phyloP scores from a whole-genome alignment of 257 asterid genomes.

The Sherardia arvensis region DNA sequence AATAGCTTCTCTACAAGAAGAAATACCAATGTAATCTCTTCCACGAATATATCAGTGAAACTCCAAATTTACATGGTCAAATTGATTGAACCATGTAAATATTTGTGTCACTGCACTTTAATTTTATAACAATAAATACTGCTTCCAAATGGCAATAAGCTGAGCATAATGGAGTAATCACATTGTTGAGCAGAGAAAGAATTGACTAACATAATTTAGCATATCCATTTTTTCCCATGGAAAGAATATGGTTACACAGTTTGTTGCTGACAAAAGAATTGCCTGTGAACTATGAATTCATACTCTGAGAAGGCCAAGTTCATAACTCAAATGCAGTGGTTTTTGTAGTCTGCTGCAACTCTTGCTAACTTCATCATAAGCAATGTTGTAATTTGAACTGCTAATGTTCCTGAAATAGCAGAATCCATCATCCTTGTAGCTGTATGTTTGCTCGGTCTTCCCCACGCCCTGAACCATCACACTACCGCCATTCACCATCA shows the following conservation, averaged over 20 bases:
- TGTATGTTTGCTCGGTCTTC: conserved; percentile 48
- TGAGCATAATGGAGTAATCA: not conserved
- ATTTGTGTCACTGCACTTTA: too few relatives aligned
- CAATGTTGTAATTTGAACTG: conserved; percentile 63
- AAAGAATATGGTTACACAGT: not conserved
- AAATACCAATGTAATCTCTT: too few relatives aligned
- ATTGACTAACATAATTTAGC: not conserved
- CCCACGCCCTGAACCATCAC: conserved; percentile 43
- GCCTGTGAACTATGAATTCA: not conserved
- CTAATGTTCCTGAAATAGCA: conserved; percentile 60
- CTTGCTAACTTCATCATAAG: conserved; percentile 37
- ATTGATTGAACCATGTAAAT: too few relatives aligned
- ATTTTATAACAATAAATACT: too few relatives aligned
- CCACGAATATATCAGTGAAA: too few relatives aligned
- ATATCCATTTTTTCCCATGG: not conserved
- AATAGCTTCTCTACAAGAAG: too few relatives aligned
- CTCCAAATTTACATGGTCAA: too few relatives aligned
- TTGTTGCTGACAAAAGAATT: not conserved
- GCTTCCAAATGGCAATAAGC: not conserved
- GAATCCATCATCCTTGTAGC: conserved; percentile 19
- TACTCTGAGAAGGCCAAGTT: not conserved
- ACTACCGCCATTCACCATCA: conserved; percentile 47
- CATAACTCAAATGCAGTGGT: conserved; percentile 1
- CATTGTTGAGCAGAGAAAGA: not conserved
- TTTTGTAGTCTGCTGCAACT: conserved; percentile 18